These are phyloP conservation scores for Phlegmacium glaucopus DNA, from an alignment of 768 basidiomycete species.

Conservation along the genomic window DNA sequence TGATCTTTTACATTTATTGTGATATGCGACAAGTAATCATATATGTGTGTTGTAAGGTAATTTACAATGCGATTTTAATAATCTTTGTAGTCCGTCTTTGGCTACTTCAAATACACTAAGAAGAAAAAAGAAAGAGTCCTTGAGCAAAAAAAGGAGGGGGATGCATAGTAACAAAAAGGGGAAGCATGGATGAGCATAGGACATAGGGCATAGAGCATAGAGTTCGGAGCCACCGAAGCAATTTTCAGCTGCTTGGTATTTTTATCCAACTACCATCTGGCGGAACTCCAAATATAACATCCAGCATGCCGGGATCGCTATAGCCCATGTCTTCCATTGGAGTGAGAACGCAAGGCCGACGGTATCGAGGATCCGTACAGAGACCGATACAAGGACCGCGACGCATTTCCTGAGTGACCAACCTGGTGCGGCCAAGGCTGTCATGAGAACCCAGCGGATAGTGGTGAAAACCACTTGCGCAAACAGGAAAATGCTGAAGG, in stretches of 20 bases:
- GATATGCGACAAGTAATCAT: too few species aligned
- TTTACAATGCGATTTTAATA: too few species aligned
- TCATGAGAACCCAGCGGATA: too few species aligned
- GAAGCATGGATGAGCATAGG: not conserved
- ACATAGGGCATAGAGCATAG: constrained; percentile 7
- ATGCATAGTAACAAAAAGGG: too few species aligned
- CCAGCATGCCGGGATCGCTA: not conserved
- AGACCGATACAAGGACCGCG: not conserved
- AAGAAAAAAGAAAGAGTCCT: not conserved
- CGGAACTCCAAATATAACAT: constrained; percentile 1
- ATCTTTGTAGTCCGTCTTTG: too few species aligned
- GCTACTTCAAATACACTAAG: not conserved
- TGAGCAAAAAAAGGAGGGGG: too few species aligned
- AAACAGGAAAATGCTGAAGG: too few species aligned
- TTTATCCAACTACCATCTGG: too few species aligned
- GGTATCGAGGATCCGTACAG: not conserved
- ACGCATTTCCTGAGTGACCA: not conserved
- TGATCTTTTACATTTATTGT: too few species aligned
- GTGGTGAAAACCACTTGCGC: too few species aligned
- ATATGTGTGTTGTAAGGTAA: too few species aligned
- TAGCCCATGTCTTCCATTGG: constrained; percentile 1
- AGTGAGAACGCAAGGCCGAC: not conserved
- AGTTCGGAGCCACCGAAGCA: not conserved
- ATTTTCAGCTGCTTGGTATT: not conserved
- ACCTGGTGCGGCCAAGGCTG: too few species aligned